Evolutionary conservation across 106 monocot species (phyloP), one percentile per base, ranked within the genome.

Genomic region (Dendrobium chrysotoxum): DNA sequence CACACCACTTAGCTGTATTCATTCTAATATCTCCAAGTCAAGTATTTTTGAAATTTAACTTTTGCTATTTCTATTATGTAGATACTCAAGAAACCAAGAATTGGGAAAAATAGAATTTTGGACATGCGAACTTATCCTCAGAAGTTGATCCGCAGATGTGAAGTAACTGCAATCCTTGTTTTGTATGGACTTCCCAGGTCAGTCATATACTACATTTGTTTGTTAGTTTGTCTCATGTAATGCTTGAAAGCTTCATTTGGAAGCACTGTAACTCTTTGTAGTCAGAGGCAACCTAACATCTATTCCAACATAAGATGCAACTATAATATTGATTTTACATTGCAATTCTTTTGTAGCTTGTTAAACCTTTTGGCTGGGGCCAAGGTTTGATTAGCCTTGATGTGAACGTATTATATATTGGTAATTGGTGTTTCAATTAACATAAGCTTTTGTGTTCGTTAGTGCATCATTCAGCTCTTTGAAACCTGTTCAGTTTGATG

Each of bases 111-210:
- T 74, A 80, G 85, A 77, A 85, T 97, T 39, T 40, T 94, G n/a
- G 89, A 91, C 81, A 92, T 97, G 97, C 92, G 89, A 84, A 94
- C 97, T 67, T 57, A 81, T 40, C 89, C 90, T 17, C 94, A 97
- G 40, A 97, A 97, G 77, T 82, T 97, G 83, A 86, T 73, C 55
- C 86, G 97, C 9, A 92, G 68, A 88, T 94, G 92, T 82, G 97
- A 97, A 85, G 97, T 97, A 16, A 97, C 97, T 20, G 97, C 97
- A 45, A 97, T 97, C 86, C 92, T 97, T 66, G 86, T 94, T 79
- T 82, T 97, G 7, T 97, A 94, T 81, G 97, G 97, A 15, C 97
- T 97, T 84, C 97, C 97, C 46, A 94, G 97, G 97, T 94, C n/a
- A 81, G 47, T 83, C 67, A n/a, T 42, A 74, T n/a, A 40, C 20